Conservation (phyloP, 441 rosid genomes). For the Syzygium syzygioides region DNA sequence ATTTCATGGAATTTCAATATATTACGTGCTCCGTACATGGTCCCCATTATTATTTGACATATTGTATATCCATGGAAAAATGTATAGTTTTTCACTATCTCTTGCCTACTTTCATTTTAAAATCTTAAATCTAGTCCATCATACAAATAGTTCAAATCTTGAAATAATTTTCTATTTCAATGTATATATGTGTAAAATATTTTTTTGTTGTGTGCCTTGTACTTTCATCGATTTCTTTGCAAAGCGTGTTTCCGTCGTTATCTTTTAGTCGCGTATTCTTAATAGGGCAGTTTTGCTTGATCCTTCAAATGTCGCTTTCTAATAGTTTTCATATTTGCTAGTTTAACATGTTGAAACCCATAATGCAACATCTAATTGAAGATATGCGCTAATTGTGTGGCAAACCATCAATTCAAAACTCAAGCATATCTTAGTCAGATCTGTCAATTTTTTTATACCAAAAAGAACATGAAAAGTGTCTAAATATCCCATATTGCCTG, state of each 20-base stretch:
- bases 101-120: not conserved
- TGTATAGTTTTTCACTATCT: not conserved
- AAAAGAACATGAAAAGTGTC: not conserved
- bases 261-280: not conserved
- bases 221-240: not conserved
- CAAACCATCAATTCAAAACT: not conserved
- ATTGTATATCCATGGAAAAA: not conserved
- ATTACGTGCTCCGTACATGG: not conserved
- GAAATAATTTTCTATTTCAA: not conserved
- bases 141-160: not conserved
- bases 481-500: not conserved
- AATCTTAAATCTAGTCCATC: not conserved
- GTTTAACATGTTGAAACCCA: not conserved
- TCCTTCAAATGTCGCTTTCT: not conserved
- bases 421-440: not conserved
- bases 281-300: not conserved
- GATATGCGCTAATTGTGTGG: not conserved
- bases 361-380: not conserved
- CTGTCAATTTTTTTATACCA: not conserved
- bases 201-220: not conserved
- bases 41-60: not conserved
- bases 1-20: not conserved
- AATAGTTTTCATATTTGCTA: not conserved
- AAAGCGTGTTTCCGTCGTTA: not conserved
- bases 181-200: not conserved